Evolutionary conservation across 805 yeast species (phyloP), one percentile per base, ranked within the genome.

Genomic region (Ogataea paraovalis): DNA sequence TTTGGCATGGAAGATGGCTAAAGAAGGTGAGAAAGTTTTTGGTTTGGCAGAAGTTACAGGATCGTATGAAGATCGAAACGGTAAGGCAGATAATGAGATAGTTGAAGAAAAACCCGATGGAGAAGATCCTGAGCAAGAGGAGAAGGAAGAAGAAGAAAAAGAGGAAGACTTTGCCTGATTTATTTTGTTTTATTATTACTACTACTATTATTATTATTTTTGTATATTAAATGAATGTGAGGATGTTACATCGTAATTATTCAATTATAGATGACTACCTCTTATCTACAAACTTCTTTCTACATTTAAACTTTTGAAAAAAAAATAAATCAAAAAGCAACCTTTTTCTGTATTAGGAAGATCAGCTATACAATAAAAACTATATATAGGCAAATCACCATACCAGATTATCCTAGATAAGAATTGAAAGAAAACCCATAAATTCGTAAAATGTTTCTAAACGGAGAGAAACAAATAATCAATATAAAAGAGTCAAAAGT

Each of bases 1-100:
- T 60, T 64, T 89, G 60, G 87, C 88, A 1, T 82, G 76, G 76
- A 79, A 76, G 60, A 42, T 60, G n/a, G 21, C 41, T 44, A 41
- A 51, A 37, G 44, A 30, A 14, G 34, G 34, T 30, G 12, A 30
- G 12, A 30, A 30, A 30, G 34, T 30, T 8, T 7, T 30, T 30
- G 34, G 34, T 7, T 30, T 30, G 6, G 38, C 21, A 16, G 21
- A 34, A 34, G 38, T 18, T 34, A 18, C 7, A 4, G 38, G 16
- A 34, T 14, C 16, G 13, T n/a, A 7, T 30, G 16, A 30, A 5
- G 34, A 14, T 30, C n/a, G n/a, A n/a, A n/a, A n/a, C n/a, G 34
- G 6, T 14, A 14, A 14, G 6, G 34, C 5, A 30, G 34, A 30
- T 14, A 14, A 14, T 14, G 16, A 30, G 13, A 30, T n/a, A n/a